phyloP scores from a whole-genome alignment of 768 basidiomycete species.

The Lactifluus hygrophoroides region DNA sequence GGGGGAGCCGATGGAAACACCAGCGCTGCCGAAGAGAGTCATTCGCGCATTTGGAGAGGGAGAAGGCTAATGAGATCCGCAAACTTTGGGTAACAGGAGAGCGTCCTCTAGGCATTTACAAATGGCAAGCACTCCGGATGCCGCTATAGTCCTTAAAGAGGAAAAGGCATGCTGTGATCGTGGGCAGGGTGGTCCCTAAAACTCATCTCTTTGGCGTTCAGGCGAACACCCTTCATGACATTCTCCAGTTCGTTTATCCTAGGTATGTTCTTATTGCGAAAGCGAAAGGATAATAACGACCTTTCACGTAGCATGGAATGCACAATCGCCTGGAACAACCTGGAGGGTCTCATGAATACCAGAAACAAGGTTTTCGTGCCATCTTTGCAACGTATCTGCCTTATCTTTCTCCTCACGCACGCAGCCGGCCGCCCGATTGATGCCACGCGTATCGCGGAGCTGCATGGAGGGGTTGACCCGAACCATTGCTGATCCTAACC shows the following conservation, averaged over 20 bases:
- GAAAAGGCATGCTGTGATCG: slow-evolving; percentile 59
- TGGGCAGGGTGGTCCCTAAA: neutral
- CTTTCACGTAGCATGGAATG: slow-evolving; percentile 58
- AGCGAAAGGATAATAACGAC: neutral
- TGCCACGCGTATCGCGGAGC: slow-evolving; percentile 85
- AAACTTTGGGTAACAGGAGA: slow-evolving; percentile 2
- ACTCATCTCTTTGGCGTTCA: slow-evolving; percentile 22
- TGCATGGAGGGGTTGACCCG: too few relatives aligned
- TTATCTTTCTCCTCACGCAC: slow-evolving; percentile 82
- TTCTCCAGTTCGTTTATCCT: slow-evolving; percentile 88
- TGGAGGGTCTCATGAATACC: slow-evolving; percentile 84
- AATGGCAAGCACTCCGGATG: slow-evolving; percentile 46
- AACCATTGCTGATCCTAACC: too few relatives aligned
- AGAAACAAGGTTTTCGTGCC: slow-evolving; percentile 84
- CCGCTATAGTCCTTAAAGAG: slow-evolving; percentile 83
- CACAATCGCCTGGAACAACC: slow-evolving; percentile 93
- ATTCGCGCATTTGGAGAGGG: slow-evolving; percentile 15
- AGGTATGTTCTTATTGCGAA: slow-evolving; percentile 46
- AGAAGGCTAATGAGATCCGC: slow-evolving; percentile 13
- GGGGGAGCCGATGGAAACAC: slow-evolving; percentile 21
- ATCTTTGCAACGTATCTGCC: slow-evolving; percentile 70
- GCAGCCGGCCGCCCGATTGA: slow-evolving; percentile 91
- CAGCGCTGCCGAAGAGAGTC: slow-evolving; percentile 9
- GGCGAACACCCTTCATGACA: slow-evolving; percentile 87
- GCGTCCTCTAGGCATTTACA: slow-evolving; percentile 1